These are phyloP conservation scores for Pleurotus citrinopileatus DNA, from an alignment of 768 basidiomycete species.

Conservation along the genomic window DNA sequence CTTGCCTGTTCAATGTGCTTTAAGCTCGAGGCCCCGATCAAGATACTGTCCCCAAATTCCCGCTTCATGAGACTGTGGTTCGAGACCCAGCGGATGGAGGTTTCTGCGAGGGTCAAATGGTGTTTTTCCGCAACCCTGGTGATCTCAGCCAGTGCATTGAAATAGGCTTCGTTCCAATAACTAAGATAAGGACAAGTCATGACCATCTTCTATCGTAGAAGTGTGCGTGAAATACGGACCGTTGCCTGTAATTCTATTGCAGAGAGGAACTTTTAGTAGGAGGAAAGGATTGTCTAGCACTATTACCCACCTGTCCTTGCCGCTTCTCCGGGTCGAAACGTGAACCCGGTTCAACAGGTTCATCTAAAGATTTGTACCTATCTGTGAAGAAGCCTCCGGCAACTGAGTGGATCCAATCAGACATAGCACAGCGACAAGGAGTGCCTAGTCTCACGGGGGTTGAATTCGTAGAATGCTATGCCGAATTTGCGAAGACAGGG, in stretches of 20 bases:
- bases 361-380: constrained; percentile 39
- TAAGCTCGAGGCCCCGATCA: constrained; percentile 62
- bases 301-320: constrained; percentile 41
- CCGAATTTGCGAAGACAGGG: constrained; percentile 45
- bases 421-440: no score
- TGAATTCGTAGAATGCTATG: constrained; percentile 55
- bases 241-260: constrained; percentile 37
- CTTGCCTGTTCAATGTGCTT: constrained; percentile 52
- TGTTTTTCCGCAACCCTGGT: constrained; percentile 43
- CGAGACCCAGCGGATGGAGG: constrained; percentile 61
- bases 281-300: not conserved
- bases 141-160: constrained; percentile 45
- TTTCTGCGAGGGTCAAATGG: constrained; percentile 45
- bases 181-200: constrained; percentile 19
- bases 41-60: constrained; percentile 46
- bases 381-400: constrained; percentile 61
- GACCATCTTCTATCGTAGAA: constrained; percentile 12
- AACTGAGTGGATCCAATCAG: constrained; percentile 38
- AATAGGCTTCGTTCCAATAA: constrained; percentile 55
- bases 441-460: constrained; percentile 49
- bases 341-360: constrained; percentile 44
- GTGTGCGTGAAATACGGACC: constrained; percentile 24
- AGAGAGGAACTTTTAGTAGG: no score
- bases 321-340: constrained; percentile 48
- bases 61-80: constrained; percentile 50